A percentile compares a stretch with the other conserved stretches of the same genome.
These are phyloP conservation scores for Vanderwaltozyma polyspora DNA, from an alignment of 805 yeast genomes.

Conservation along the genomic window DNA sequence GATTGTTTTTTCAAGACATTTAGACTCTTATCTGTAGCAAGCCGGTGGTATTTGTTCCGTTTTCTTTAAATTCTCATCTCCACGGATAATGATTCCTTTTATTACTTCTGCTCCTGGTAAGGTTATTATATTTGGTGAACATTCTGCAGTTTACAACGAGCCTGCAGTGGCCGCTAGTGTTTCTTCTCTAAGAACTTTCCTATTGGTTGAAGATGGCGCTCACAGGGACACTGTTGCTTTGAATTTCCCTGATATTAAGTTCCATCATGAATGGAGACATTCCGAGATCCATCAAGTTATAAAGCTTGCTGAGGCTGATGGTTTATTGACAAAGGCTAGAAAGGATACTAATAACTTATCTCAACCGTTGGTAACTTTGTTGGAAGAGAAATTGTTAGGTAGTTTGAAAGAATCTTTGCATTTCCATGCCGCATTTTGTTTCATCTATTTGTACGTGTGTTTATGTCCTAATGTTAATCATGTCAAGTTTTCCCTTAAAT, in stretches of 20 bases:
- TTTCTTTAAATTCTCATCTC: no score
- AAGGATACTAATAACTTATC: slow-evolving; percentile 43
- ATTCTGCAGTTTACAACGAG: slow-evolving; percentile 83
- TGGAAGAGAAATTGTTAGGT: slow-evolving; percentile 33
- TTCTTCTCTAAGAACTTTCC: slow-evolving; percentile 64
- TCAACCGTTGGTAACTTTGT: slow-evolving; percentile 43
- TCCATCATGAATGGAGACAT: slow-evolving; percentile 50
- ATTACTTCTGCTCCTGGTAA: slow-evolving; percentile 89
- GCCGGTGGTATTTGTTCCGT: no score
- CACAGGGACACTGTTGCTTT: slow-evolving; percentile 39
- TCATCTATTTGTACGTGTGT: slow-evolving; percentile 62
- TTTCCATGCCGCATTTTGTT: slow-evolving; percentile 69
- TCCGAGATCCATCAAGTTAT: neutral
- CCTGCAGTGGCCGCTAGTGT: slow-evolving; percentile 96
- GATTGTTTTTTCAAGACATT: no score
- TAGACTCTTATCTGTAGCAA: no score
- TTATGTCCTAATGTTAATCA: slow-evolving; percentile 44
- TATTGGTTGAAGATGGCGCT: slow-evolving; percentile 42
- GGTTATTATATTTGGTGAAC: slow-evolving; percentile 92
- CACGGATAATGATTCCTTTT: no score
- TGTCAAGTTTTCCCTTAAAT: slow-evolving; percentile 52
- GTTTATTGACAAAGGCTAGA: slow-evolving; percentile 7
- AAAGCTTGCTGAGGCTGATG: neutral
- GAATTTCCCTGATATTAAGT: slow-evolving; percentile 75
- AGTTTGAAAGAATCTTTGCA: slow-evolving; percentile 47